phyloP scores from a whole-genome alignment of 1,284 basidiomycete species.

The Papiliotrema fonsecae region DNA sequence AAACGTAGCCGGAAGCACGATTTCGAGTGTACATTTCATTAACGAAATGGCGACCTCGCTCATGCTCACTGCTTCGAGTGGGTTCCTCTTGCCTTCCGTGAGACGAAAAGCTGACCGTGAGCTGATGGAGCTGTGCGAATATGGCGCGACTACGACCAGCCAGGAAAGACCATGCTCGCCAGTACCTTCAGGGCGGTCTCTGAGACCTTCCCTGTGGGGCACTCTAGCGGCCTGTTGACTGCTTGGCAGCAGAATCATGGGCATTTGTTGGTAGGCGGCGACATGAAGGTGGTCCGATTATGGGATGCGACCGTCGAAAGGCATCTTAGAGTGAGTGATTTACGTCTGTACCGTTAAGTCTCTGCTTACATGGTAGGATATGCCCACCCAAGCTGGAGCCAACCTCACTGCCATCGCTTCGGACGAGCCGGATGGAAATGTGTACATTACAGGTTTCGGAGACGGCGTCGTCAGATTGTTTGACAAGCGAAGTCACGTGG shows the following conservation, averaged over 20 bases:
- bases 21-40: slow-evolving; percentile 88
- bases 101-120: slow-evolving; percentile 31
- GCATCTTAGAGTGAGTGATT: slow-evolving; percentile 62
- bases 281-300: slow-evolving; percentile 79
- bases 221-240: slow-evolving; percentile 73
- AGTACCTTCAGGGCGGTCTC: slow-evolving; percentile 87
- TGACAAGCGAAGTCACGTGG: slow-evolving; percentile 80
- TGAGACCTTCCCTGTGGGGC: slow-evolving; percentile 61
- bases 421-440: slow-evolving; percentile 67
- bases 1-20: slow-evolving; percentile 72
- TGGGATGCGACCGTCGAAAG: slow-evolving; percentile 96
- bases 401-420: slow-evolving; percentile 82
- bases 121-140: slow-evolving; percentile 89
- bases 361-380: slow-evolving; percentile 20
- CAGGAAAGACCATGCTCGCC: slow-evolving; percentile 66
- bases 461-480: slow-evolving; percentile 89
- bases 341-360: neutral
- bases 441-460: slow-evolving; percentile 86
- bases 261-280: slow-evolving; percentile 80
- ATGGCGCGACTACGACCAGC: slow-evolving; percentile 74
- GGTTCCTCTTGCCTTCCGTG: slow-evolving; percentile 18
- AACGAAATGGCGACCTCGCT: slow-evolving; percentile 94
- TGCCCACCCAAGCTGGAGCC: slow-evolving; percentile 83
- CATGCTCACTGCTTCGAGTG: slow-evolving; percentile 81
- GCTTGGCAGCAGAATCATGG: slow-evolving; percentile 94